phyloP scores from a whole-genome alignment of 495 filamentous ascomycete species.

The Platismatia glauca region DNA sequence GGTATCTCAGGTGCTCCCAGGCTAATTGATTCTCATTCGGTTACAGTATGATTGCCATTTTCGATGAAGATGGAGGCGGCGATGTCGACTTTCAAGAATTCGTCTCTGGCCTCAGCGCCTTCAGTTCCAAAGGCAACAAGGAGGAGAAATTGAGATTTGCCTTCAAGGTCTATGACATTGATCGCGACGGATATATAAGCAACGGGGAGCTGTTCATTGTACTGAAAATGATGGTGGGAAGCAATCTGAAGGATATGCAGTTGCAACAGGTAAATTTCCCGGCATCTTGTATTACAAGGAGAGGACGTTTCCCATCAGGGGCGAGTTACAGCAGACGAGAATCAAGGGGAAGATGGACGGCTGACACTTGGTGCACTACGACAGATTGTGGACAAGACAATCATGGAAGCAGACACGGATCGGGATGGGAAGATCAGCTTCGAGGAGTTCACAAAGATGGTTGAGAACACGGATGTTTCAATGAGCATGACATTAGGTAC shows the following conservation, averaged over 20 bases:
- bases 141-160: conserved; percentile 96
- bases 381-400: conserved; percentile 90
- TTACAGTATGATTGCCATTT: conserved; percentile 93
- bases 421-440: conserved; percentile 97
- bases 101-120: conserved; percentile 88
- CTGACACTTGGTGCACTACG: not conserved
- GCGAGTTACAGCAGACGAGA: not conserved
- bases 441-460: conserved; percentile 98
- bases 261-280: conserved; percentile 61
- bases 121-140: conserved; percentile 97
- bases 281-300: not conserved
- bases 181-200: conserved; percentile 96
- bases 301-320: not conserved
- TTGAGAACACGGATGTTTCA: conserved; percentile 93
- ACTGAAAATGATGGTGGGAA: conserved; percentile 99
- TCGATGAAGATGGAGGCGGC: conserved; percentile 97
- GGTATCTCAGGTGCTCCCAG: not conserved
- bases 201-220: conserved; percentile 99
- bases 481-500: conserved; percentile 96
- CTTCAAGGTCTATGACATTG: conserved; percentile 99
- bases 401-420: conserved; percentile 98
- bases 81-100: conserved; percentile 99
- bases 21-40: not conserved
- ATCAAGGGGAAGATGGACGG: not conserved
- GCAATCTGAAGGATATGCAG: conserved; percentile 98